Percentiles rank a stretch among this genome's conserved stretches.
Evolutionary conservation across 2,329 filamentous ascomycete species (phyloP).

Genomic region (Erysiphe pulchra): DNA sequence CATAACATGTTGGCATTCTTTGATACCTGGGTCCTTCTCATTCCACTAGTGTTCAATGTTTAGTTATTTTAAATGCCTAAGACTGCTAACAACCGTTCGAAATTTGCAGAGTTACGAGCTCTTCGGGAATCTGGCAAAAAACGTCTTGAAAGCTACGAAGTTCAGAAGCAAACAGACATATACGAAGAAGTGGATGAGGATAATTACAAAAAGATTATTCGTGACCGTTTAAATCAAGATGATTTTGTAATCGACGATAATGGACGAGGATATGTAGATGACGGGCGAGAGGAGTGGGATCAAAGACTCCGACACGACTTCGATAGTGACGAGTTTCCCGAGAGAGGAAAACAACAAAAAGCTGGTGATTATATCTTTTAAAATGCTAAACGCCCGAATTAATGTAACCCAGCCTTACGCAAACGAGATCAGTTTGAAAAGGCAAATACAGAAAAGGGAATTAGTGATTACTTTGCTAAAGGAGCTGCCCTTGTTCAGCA

Average conservation of each 20-base stretch:
- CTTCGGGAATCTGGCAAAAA: slow-evolving; percentile 79
- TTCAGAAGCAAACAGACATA: slow-evolving; percentile 58
- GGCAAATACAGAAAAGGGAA: slow-evolving; percentile 72
- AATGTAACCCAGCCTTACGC: slow-evolving; percentile 37
- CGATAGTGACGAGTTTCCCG: slow-evolving; percentile 46
- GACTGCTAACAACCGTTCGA: slow-evolving; percentile 14
- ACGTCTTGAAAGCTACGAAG: slow-evolving; percentile 62
- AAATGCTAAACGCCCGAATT: not conserved
- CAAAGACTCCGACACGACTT: slow-evolving; percentile 37
- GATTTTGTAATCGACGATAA: slow-evolving; percentile 99
- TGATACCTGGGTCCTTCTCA: no score
- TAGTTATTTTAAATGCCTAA: slow-evolving; percentile 10
- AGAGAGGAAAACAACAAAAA: slow-evolving; percentile 23
- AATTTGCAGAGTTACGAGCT: slow-evolving; percentile 56
- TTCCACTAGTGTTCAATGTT: no score
- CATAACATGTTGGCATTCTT: no score
- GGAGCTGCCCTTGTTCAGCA: slow-evolving; percentile 37
- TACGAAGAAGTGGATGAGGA: slow-evolving; percentile 96
- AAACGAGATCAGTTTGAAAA: slow-evolving; percentile 61
- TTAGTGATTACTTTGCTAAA: slow-evolving; percentile 82
- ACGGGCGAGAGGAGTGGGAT: slow-evolving; percentile 83
- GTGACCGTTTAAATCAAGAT: slow-evolving; percentile 68
- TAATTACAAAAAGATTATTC: slow-evolving; percentile 87
- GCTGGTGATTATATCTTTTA: slow-evolving; percentile 6
- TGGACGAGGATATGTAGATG: slow-evolving; percentile 87